Evolutionary conservation across 208 protist species (phyloP), one percentile per base, ranked within the genome.

Genomic region (Leishmania guyanensis): DNA sequence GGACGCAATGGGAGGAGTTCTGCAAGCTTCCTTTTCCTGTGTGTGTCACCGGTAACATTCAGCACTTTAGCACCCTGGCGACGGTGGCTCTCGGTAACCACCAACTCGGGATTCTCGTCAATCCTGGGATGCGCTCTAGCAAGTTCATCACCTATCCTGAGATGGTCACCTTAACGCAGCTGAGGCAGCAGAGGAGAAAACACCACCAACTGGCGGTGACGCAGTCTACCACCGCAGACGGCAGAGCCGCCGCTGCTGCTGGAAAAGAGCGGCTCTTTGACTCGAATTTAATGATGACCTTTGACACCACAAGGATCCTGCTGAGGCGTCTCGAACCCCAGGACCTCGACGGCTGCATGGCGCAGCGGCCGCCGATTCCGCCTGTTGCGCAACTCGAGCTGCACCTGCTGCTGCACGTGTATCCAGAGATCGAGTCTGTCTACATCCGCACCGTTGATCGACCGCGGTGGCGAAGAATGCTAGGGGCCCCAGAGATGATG

Each of bases 121-220:
- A 98, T 66, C 91, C 95, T 4, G 91, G 93, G 6, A 91, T 95
- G 86, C 90, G 86, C 65, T 90, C 89, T 43, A 96, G 92, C 82
- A 98, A 98, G 86, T 97, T 98, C 75, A 76, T 98, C 36, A 97
- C 95, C 5, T 98, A 96, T 62, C 93, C 95, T 2, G 95, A 98
- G 78, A 94, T 96, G 92, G 91, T 96, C 48, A 80, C 93, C 48
- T 77, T 98, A 54, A 79, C 93, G 26, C 86, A 85, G 76, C 86
- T 88, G 58, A 89, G 83, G 79, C 75, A 77, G 72, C 77, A 83
- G 70, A 85, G 78, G 84, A 71, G 84, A 20, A 90, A 88, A 78
- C 81, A 91, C 39, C 84, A 85, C 53, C 91, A 80, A 75, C 84
- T 86, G 60, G 39, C 43, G 5, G 20, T 79, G 58, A 68, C 53